phyloP scores from a whole-genome alignment of 345 rosid genomes.

The Salix arbutifolia region DNA sequence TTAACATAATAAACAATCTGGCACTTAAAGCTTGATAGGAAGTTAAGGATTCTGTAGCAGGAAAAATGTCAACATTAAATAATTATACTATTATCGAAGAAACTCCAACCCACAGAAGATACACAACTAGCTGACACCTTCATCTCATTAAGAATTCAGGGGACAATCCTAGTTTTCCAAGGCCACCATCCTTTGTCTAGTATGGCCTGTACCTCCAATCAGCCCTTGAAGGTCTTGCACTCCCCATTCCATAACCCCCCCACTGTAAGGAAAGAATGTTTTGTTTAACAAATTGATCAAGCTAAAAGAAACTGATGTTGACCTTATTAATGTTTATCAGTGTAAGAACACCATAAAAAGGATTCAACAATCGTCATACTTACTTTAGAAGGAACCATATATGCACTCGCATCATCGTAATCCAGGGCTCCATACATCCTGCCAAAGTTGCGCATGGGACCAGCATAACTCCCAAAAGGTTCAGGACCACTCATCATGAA shows the following conservation, averaged over 20 bases:
- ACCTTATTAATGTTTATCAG: neutral
- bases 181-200: conserved; percentile 12
- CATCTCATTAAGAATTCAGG: neutral
- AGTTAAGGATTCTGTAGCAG: neutral
- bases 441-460: conserved; percentile 72
- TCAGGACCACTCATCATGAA: conserved; percentile 49
- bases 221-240: conserved; percentile 66
- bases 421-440: conserved; percentile 78
- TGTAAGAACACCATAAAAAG: neutral
- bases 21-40: neutral
- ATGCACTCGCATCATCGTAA: conserved; percentile 60
- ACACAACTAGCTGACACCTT: neutral
- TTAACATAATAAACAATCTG: neutral
- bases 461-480: conserved; percentile 75
- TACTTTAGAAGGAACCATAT: neutral
- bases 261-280: conserved; percentile 41
- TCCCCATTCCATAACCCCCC: conserved; percentile 71
- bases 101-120: neutral
- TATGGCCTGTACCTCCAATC: conserved; percentile 96
- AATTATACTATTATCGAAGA: neutral
- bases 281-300: neutral
- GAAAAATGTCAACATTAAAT: neutral
- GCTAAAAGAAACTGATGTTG: neutral
- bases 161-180: conserved; percentile 4
- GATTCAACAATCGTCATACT: neutral